Base-by-base conservation (phyloP, 495 filamentous ascomycete species). In the Penicilliopsis zonata region DNA sequence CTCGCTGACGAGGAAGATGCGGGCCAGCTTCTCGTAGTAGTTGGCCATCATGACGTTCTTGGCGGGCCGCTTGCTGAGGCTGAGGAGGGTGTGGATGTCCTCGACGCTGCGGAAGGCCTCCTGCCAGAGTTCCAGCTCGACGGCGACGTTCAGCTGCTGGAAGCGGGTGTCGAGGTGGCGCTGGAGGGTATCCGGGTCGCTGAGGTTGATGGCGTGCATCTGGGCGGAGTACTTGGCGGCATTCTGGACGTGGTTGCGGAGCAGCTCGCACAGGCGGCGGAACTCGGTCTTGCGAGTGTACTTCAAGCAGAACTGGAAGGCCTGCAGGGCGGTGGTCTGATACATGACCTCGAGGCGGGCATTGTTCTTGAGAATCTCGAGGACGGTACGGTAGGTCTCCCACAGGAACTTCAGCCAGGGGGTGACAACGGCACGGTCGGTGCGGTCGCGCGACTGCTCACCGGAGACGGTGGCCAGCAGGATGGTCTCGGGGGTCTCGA, bases 21-120 rank as follows among this genome's bases (percentile, higher is more conserved):
- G 77, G 22, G 90, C 94, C 31, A 98, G 73, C 62, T 95, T 94
- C 70, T 98, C 92, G 63, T 96, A 98, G 74, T 98, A 98, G 64
- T 96, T 98, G 57, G 92, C 90, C 90, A 98, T 98, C 87, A 96
- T 95, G 42, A 94, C 71, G 57, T 95, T 94, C 78, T 95, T 95
- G n/a, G 90, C 81, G 23, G 86, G 87, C 31, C 88, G 82, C 74
- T 98, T 98, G 83, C 90, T 96, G 38, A 96, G 73, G 69, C 78
- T 96, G 41, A 98, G 74, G 37, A 98, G 76, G n/a, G 85, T 94
- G 61, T 98, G 90, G 45, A 96, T 98, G 59, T 98, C 90, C 59
- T 98, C 90, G 32, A 98, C 86, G 50, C 86, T 94, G 47, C 87
- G 79, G 76, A 98, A 98, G 39, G 90, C 90, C 65, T 98, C 90